These are phyloP conservation scores for Passiflora organensis DNA, from an alignment of 345 rosid species.

Conservation along the genomic window DNA sequence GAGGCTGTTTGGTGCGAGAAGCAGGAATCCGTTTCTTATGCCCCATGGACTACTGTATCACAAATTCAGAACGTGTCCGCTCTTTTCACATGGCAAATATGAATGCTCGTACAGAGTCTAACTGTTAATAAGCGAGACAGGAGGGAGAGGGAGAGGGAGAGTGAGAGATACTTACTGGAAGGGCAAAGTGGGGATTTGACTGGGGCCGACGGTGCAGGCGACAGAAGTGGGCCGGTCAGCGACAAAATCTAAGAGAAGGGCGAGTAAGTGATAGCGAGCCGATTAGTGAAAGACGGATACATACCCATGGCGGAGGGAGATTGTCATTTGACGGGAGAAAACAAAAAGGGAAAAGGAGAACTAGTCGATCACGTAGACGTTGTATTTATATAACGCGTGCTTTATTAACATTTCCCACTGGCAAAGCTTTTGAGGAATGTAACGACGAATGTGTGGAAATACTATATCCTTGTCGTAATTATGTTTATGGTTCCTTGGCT, in stretches of 20 bases:
- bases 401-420: not conserved
- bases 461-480: too few species aligned
- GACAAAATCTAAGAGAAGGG: slow-evolving; percentile 35
- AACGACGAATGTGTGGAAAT: too few species aligned
- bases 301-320: slow-evolving; percentile 4
- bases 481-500: too few species aligned
- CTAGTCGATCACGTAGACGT: not conserved
- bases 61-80: not conserved
- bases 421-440: too few species aligned
- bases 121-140: not conserved
- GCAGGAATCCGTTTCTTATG: slow-evolving; percentile 61
- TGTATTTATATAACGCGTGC: not conserved
- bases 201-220: slow-evolving; percentile 20
- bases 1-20: slow-evolving; percentile 52
- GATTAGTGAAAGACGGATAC: slow-evolving; percentile 12
- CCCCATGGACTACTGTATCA: slow-evolving; percentile 48
- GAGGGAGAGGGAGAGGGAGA: not conserved
- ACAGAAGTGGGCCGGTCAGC: too few species aligned
- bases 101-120: not conserved
- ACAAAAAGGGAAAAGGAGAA: too few species aligned
- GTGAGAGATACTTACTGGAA: slow-evolving; percentile 22
- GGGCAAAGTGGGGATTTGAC: slow-evolving; percentile 20
- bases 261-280: not conserved
- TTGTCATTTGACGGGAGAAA: slow-evolving; percentile 8
- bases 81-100: not conserved